Conservation (phyloP, 1,284 basidiomycete genomes). For the Trichosporon ovoides region DNA sequence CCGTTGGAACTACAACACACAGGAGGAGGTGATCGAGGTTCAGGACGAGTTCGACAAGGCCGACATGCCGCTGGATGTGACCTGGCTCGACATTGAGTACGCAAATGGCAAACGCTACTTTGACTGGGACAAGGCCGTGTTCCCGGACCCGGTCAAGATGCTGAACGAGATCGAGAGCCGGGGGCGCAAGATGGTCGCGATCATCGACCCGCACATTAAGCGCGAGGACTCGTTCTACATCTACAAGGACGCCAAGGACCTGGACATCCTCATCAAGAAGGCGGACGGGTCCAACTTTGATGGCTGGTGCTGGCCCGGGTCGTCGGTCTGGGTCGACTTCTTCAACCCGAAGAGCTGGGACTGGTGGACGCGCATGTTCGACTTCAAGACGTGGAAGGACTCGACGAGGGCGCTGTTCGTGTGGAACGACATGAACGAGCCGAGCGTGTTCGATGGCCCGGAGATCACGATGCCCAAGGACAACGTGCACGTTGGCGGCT, state of each 20-base stretch:
- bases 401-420: constrained; percentile 74
- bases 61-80: constrained; percentile 91
- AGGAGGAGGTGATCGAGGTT: constrained; percentile 82
- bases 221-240: constrained; percentile 72
- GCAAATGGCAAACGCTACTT: constrained; percentile 93
- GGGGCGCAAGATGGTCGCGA: constrained; percentile 94
- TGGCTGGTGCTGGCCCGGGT: constrained; percentile 98
- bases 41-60: constrained; percentile 83
- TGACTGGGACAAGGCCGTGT: constrained; percentile 87
- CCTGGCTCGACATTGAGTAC: constrained; percentile 99
- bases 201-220: constrained; percentile 95
- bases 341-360: constrained; percentile 86
- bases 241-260: constrained; percentile 77
- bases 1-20: constrained; percentile 95
- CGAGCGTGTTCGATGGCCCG: constrained; percentile 94
- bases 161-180: constrained; percentile 76
- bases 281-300: constrained; percentile 80
- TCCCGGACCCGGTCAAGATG: constrained; percentile 94
- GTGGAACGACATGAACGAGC: constrained; percentile 99
- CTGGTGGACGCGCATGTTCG: constrained; percentile 86
- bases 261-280: constrained; percentile 75
- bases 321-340: constrained; percentile 92
- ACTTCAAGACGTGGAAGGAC: constrained; percentile 55
- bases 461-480: constrained; percentile 98
- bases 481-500: constrained; percentile 78